phyloP scores from a whole-genome alignment of 225 moss, liverwort and hornwort genomes.

The Pseudisothecium myosuroides region DNA sequence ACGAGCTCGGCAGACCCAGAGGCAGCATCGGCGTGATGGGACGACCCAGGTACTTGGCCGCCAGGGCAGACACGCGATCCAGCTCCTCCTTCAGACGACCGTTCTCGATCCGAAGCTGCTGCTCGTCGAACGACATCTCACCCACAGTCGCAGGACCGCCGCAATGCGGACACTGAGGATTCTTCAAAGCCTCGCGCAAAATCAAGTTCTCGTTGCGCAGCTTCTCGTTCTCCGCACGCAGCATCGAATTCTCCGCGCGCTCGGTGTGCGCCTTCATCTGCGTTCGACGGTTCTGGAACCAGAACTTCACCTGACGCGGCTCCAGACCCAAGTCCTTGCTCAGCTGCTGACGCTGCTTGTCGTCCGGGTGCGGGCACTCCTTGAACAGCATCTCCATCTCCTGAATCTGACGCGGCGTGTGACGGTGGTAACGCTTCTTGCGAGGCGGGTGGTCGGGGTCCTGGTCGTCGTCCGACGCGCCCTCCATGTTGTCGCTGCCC shows the following conservation, averaged over 20 bases:
- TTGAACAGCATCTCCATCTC: slow-evolving; percentile 98
- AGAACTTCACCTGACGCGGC: slow-evolving; percentile 92
- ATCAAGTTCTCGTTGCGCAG: slow-evolving; percentile 53
- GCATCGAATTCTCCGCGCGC: slow-evolving; percentile 62
- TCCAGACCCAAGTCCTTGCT: slow-evolving; percentile 81
- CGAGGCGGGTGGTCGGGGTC: slow-evolving; percentile 70
- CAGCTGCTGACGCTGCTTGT: slow-evolving; percentile 91
- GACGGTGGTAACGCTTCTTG: slow-evolving; percentile 81
- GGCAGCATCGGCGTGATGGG: slow-evolving; percentile 42
- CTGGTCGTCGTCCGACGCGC: slow-evolving; percentile 70
- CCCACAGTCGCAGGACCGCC: slow-evolving; percentile 74
- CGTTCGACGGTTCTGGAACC: slow-evolving; percentile 88
- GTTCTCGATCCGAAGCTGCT: slow-evolving; percentile 79
- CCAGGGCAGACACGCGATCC: slow-evolving; percentile 68
- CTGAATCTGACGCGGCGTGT: slow-evolving; percentile 82
- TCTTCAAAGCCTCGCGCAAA: slow-evolving; percentile 65
- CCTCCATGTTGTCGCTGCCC: slow-evolving; percentile 90
- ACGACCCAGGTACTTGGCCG: slow-evolving; percentile 67
- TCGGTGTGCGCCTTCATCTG: slow-evolving; percentile 98
- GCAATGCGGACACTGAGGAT: slow-evolving; percentile 76
- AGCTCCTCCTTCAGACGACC: slow-evolving; percentile 79
- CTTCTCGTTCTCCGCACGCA: slow-evolving; percentile 74
- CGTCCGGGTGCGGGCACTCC: slow-evolving; percentile 90
- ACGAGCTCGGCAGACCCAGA: slow-evolving; percentile 56
- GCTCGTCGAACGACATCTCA: slow-evolving; percentile 94